These are phyloP conservation scores for Ceratocystis cacaofunesta DNA, from an alignment of 2,329 filamentous ascomycete species.

Conservation along the genomic window DNA sequence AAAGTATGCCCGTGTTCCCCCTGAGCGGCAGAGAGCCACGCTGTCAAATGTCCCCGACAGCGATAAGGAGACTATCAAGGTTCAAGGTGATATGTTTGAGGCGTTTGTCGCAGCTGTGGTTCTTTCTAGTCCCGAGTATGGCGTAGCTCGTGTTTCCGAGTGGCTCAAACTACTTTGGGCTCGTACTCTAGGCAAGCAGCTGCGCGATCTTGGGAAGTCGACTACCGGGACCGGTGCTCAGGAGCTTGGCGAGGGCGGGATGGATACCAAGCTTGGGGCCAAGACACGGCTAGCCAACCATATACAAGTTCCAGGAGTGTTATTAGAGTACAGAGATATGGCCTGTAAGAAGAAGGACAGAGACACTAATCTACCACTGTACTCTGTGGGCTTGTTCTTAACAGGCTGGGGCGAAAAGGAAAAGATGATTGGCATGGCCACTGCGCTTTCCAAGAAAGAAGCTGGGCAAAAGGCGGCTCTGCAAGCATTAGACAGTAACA, in stretches of 20 bases:
- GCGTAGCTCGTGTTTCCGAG: constrained; percentile 43
- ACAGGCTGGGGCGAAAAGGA: constrained; percentile 53
- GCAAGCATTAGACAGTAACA: constrained; percentile 50
- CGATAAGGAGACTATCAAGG: constrained; percentile 49
- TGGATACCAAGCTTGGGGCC: constrained; percentile 19
- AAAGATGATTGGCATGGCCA: constrained; percentile 47
- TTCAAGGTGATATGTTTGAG: constrained; percentile 77
- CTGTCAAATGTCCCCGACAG: constrained; percentile 27
- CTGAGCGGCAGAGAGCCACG: constrained; percentile 17
- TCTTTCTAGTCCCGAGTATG: constrained; percentile 47
- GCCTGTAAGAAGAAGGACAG: constrained; percentile 37
- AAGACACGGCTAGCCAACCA: constrained; percentile 39
- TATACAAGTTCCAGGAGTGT: constrained; percentile 43
- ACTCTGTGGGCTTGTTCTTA: constrained; percentile 48
- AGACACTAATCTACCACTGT: constrained; percentile 39
- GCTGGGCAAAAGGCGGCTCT: constrained; percentile 53
- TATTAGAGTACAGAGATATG: constrained; percentile 46
- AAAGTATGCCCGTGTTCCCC: constrained; percentile 43
- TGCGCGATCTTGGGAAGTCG: constrained; percentile 23
- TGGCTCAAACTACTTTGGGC: constrained; percentile 71
- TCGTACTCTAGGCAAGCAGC: constrained; percentile 42
- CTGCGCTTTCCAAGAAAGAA: constrained; percentile 51
- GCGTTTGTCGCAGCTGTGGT: constrained; percentile 74
- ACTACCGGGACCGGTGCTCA: constrained; percentile 23
- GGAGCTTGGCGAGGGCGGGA: constrained; percentile 19